phyloP scores from a whole-genome alignment of 371 early-diverging fungal genomes.

The Mucor ambiguus region DNA sequence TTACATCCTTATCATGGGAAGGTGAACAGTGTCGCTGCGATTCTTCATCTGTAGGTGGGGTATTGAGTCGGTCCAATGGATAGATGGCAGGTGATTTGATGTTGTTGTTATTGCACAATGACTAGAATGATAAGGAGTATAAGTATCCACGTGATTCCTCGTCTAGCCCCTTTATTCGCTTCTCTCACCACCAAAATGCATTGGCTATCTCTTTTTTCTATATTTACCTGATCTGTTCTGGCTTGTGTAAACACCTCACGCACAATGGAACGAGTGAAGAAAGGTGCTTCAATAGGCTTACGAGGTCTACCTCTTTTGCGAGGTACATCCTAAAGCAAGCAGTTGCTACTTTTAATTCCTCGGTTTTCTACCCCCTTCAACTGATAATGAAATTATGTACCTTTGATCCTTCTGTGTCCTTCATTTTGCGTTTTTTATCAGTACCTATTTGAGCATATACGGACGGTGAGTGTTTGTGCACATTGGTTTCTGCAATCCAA shows the following conservation, averaged over 20 bases:
- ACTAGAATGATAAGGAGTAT: neutral
- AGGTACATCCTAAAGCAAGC: slow-evolving; percentile 4
- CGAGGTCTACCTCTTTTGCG: slow-evolving; percentile 40
- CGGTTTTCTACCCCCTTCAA: neutral
- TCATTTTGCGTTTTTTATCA: slow-evolving; percentile 11
- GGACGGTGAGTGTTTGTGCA: neutral
- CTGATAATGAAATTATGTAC: neutral
- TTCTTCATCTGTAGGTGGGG: slow-evolving; percentile 24
- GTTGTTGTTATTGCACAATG: neutral
- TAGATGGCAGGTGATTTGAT: slow-evolving; percentile 4
- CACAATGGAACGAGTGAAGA: slow-evolving; percentile 17
- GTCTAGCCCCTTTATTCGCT: neutral
- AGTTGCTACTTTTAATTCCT: neutral
- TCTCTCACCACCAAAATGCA: neutral
- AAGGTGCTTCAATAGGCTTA: slow-evolving; percentile 22
- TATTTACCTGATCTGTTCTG: slow-evolving; percentile 19
- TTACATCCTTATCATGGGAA: neutral
- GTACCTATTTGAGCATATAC: neutral
- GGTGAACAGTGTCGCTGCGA: neutral
- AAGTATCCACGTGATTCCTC: neutral
- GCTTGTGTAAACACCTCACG: slow-evolving; percentile 12
- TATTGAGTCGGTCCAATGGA: slow-evolving; percentile 21
- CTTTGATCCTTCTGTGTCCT: slow-evolving; percentile 3
- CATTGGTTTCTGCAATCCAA: neutral
- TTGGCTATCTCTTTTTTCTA: neutral